Conservation (phyloP, 768 basidiomycete genomes). For the Xerocomellus intermedius region DNA sequence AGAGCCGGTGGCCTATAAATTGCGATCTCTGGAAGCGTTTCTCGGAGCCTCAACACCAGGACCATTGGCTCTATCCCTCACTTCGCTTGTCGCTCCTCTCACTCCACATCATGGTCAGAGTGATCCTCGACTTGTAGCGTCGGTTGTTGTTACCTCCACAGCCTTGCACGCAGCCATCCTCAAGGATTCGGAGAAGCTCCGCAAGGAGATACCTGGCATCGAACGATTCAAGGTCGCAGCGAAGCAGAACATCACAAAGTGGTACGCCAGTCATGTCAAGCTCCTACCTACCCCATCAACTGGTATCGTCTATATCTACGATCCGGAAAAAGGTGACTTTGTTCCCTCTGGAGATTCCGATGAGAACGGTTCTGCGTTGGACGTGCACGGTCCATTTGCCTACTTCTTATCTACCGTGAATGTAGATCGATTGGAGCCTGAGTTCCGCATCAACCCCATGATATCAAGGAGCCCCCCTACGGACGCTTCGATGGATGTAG, state of each 20-base stretch:
- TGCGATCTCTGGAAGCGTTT: slow-evolving; percentile 57
- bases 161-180: slow-evolving; percentile 84
- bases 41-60: slow-evolving; percentile 36
- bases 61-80: slow-evolving; percentile 55
- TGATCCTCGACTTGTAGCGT: slow-evolving; percentile 36
- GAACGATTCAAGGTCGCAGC: slow-evolving; percentile 91
- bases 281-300: slow-evolving; percentile 48
- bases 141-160: slow-evolving; percentile 86
- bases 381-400: slow-evolving; percentile 72
- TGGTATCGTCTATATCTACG: slow-evolving; percentile 56
- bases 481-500: slow-evolving; percentile 61
- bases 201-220: slow-evolving; percentile 66
- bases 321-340: slow-evolving; percentile 50
- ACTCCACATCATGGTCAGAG: slow-evolving; percentile 17
- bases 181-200: slow-evolving; percentile 74
- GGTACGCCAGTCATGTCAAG: slow-evolving; percentile 61
- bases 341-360: slow-evolving; percentile 39
- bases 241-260: slow-evolving; percentile 64
- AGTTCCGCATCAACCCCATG: slow-evolving; percentile 75
- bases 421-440: slow-evolving; percentile 82
- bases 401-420: slow-evolving; percentile 85
- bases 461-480: slow-evolving; percentile 44
- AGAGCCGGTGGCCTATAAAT: slow-evolving; percentile 39
- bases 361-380: slow-evolving; percentile 37
- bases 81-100: slow-evolving; percentile 39